Conservation (phyloP, 768 basidiomycete species). For the Auriscalpium microsporum region DNA sequence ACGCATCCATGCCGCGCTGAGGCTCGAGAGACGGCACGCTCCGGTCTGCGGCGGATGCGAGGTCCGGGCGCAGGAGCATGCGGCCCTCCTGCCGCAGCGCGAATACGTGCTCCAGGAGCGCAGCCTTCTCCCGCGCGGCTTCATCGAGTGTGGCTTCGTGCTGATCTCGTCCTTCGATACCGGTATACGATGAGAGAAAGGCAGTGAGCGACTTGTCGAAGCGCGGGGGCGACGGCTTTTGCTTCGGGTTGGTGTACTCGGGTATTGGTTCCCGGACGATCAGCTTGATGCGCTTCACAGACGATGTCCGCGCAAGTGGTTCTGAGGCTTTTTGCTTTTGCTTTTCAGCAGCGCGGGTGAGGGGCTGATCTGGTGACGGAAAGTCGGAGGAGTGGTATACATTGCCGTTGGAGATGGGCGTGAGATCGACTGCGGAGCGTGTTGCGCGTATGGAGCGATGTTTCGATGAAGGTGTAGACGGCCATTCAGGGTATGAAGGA, state of each 20-base stretch:
- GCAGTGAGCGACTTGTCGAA: slow-evolving; percentile 23
- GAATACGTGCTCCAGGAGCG: slow-evolving; percentile 34
- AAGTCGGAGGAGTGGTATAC: too few relatives aligned
- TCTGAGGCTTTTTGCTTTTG: neutral
- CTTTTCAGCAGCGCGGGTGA: neutral
- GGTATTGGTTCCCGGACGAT: slow-evolving; percentile 60
- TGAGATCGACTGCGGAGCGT: neutral
- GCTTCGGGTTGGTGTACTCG: slow-evolving; percentile 54
- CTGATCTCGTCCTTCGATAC: slow-evolving; percentile 42
- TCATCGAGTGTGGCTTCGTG: slow-evolving; percentile 29
- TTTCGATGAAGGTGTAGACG: neutral
- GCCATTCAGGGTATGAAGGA: neutral
- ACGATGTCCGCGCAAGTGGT: slow-evolving; percentile 18
- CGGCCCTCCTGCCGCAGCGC: slow-evolving; percentile 40
- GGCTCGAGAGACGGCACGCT: slow-evolving; percentile 9
- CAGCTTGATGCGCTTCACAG: slow-evolving; percentile 56
- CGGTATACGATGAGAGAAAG: slow-evolving; percentile 42
- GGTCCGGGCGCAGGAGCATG: slow-evolving; percentile 32
- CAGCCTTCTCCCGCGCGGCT: slow-evolving; percentile 36
- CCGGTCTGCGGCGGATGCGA: slow-evolving; percentile 15
- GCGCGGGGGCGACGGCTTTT: slow-evolving; percentile 53
- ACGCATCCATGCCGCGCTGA: slow-evolving; percentile 34
- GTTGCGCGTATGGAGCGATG: neutral
- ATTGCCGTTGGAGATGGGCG: too few relatives aligned
- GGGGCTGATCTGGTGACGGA: too few relatives aligned